A percentile compares a stretch with the other conserved stretches of the same genome.
phyloP scores from a whole-genome alignment of 1,284 basidiomycete genomes.

The Trametes hirsuta region DNA sequence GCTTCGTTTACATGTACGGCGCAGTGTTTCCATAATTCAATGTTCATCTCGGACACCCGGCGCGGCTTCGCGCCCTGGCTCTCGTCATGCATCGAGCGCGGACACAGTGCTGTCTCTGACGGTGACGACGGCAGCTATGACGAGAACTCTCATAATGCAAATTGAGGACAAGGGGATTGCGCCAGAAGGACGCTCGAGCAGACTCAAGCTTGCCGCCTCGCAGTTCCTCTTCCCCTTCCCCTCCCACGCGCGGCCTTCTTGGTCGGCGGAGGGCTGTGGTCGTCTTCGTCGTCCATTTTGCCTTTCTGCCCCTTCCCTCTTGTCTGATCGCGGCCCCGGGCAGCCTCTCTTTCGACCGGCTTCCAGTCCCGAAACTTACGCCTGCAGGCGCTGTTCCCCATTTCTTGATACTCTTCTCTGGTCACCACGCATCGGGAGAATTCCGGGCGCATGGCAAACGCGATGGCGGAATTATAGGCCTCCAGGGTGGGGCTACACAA shows the following conservation, averaged over 20 bases:
- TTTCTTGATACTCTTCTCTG: constrained; percentile 81
- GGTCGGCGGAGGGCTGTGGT: constrained; percentile 18
- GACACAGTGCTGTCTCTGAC: background rate
- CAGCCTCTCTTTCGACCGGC: constrained; percentile 25
- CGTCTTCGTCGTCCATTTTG: constrained; percentile 21
- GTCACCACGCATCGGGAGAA: constrained; percentile 65
- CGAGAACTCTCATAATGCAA: constrained; percentile 6
- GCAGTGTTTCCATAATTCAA: constrained; percentile 15
- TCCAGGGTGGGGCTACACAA: constrained; percentile 68
- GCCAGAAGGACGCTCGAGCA: constrained; percentile 10
- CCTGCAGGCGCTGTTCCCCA: constrained; percentile 73
- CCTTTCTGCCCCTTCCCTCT: constrained; percentile 24
- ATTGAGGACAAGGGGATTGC: background rate
- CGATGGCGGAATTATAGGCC: constrained; percentile 69
- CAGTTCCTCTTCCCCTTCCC: constrained; percentile 20
- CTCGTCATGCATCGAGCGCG: constrained; percentile 4
- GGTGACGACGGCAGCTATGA: constrained; percentile 7
- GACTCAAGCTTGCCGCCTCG: constrained; percentile 21
- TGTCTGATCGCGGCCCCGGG: constrained; percentile 20
- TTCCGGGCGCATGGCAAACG: constrained; percentile 57
- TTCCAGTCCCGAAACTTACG: constrained; percentile 64
- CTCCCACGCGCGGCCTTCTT: constrained; percentile 25
- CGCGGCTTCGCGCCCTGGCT: constrained; percentile 3
- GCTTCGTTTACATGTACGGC: constrained; percentile 24
- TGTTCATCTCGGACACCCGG: constrained; percentile 18